phyloP scores from a whole-genome alignment of 164 flowering plant species.

The Chloranthus sessilifolius region DNA sequence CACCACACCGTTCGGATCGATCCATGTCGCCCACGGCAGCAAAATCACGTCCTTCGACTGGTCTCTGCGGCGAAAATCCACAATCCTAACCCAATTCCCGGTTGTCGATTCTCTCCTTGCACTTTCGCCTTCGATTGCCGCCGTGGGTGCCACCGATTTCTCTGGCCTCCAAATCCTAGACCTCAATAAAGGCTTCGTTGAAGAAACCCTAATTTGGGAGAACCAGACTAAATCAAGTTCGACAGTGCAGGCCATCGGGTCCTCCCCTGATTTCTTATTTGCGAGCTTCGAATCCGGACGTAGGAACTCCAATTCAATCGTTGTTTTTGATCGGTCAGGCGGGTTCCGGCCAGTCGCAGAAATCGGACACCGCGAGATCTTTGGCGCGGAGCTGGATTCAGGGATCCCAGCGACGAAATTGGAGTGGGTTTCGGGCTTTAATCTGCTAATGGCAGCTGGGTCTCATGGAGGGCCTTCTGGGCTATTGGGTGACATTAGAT shows the following conservation, averaged over 20 bases:
- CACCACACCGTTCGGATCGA: conserved; percentile 53
- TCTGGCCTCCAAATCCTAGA: conserved; percentile 83
- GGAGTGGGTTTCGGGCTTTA: conserved; percentile 54
- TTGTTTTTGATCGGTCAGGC: conserved; percentile 57
- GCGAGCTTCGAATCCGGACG: conserved; percentile 85
- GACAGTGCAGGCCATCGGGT: conserved; percentile 76
- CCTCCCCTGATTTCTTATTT: conserved; percentile 50
- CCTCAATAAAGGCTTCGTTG: conserved; percentile 48
- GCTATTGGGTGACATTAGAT: conserved; percentile 56
- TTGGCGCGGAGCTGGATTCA: conserved; percentile 68
- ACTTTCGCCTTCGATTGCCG: conserved; percentile 49
- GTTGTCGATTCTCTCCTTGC: conserved; percentile 76
- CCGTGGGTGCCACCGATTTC: conserved; percentile 90
- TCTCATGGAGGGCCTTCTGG: conserved; percentile 88
- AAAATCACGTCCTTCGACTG: conserved; percentile 91
- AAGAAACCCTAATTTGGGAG: conserved; percentile 64
- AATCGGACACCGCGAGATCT: conserved; percentile 70
- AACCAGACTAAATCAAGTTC: conserved; percentile 71
- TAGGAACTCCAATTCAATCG: conserved; percentile 76
- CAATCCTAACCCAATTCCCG: conserved; percentile 63
- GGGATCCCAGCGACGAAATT: conserved; percentile 81
- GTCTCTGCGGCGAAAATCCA: conserved; percentile 61
- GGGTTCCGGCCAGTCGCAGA: conserved; percentile 50
- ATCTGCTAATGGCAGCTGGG: conserved; percentile 77
- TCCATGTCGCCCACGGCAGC: conserved; percentile 88